phyloP scores from a whole-genome alignment of 106 monocot species.

The Hemerocallis citrina region DNA sequence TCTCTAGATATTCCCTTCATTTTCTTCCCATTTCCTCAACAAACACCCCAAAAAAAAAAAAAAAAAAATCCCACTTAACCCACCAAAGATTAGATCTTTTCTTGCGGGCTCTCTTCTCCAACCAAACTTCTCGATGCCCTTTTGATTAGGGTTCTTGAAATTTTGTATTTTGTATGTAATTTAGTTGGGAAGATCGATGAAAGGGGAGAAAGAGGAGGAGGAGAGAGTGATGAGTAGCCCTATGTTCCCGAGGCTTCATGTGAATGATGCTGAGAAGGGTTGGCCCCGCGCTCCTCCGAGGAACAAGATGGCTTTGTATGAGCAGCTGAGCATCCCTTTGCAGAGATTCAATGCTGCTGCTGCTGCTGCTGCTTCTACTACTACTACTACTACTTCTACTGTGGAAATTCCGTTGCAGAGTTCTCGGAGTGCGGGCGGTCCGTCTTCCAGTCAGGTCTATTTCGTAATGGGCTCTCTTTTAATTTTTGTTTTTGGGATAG shows the following conservation, averaged over 20 bases:
- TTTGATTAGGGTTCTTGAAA: too few relatives aligned
- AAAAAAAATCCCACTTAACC: too few relatives aligned
- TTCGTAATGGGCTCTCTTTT: background rate
- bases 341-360: constrained; percentile 41
- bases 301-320: constrained; percentile 99
- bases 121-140: too few relatives aligned
- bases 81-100: too few relatives aligned
- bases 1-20: too few relatives aligned
- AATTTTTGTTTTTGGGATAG: too few relatives aligned
- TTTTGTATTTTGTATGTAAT: too few relatives aligned
- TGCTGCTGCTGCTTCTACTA: background rate
- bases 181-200: constrained; percentile 22
- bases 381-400: background rate
- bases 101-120: too few relatives aligned
- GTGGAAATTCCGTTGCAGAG: constrained; percentile 19
- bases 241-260: constrained; percentile 90
- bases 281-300: constrained; percentile 90
- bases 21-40: too few relatives aligned
- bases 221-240: constrained; percentile 42
- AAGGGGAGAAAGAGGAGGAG: constrained; percentile 22
- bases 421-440: background rate
- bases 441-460: constrained; percentile 51
- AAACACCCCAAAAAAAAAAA: too few relatives aligned
- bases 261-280: constrained; percentile 76
- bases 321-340: constrained; percentile 76